Evolutionary conservation across 1,139 yeast species (phyloP), one percentile per base, ranked within the genome.

Genomic region (Trichomonascaceae sp.): DNA sequence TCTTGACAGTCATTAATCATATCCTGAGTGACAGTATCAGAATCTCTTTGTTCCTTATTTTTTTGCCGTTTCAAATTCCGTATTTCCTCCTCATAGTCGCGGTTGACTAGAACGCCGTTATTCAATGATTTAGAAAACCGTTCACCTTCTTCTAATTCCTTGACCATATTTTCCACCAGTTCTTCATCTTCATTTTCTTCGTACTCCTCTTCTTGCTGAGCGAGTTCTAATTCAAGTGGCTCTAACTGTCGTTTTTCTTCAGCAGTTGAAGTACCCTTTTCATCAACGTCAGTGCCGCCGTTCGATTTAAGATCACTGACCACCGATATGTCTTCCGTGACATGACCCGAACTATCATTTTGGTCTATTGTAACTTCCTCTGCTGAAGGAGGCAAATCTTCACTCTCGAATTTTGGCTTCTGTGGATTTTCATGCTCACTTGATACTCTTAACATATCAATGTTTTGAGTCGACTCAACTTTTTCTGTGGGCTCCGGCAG

Each of bases 1-100:
- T 89, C 96, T 68, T 93, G 97, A 10, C 95, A 95, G 66, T 93
- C 98, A 47, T 78, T 76, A 20, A 93, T 80, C 98, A 95, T 93
- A 2, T 80, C 80, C 17, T 81, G 81, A 0, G 96, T 87, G 0
- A 93, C 97, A 63, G 87, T 95, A 63, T 93, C 99, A 0, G 97
- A 82, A 68, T 93, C 98, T 59, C 97, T 76, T 57, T 83, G 80
- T 39, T 87, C 90, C 60, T 81, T 84, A 43, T 76, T 80, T 47
- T 83, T 78, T 63, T 85, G 82, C 20, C 68, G 67, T 44, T 68
- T 67, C n/a, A 74, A 63, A 48, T 79, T 82, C 57, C 76, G 80
- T 27, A 89, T 70, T 49, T 79, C 73, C 17, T 74, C 76, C 53
- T 82, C 87, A 38, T 81, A 79, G 0, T 81, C 78, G 20, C 50